These are phyloP conservation scores for Cocos nucifera DNA, from an alignment of 176 grass and related monocot species.

Conservation along the genomic window DNA sequence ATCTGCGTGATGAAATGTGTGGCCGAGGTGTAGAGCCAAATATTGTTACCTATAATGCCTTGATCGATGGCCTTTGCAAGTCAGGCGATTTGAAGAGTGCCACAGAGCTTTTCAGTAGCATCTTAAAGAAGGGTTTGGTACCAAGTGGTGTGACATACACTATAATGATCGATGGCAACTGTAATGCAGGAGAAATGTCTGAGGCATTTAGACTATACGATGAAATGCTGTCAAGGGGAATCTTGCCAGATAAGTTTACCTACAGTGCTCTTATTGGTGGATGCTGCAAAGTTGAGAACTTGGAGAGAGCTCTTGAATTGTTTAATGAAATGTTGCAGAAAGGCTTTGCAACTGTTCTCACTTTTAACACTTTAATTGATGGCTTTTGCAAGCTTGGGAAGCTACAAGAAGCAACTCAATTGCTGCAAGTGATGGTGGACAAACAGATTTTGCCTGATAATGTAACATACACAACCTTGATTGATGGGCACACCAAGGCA, in stretches of 20 bases:
- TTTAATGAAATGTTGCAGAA: constrained; percentile 26
- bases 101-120: constrained; percentile 24
- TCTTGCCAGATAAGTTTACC: constrained; percentile 41
- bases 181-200: constrained; percentile 33
- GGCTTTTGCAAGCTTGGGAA: constrained; percentile 58
- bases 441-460: constrained; percentile 31
- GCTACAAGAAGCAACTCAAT: constrained; percentile 36
- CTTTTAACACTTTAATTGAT: constrained; percentile 43
- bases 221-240: constrained; percentile 53
- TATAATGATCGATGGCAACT: constrained; percentile 63
- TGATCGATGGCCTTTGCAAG: constrained; percentile 57
- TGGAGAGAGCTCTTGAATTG: constrained; percentile 28
- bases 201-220: constrained; percentile 45
- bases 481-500: constrained; percentile 28
- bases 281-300: constrained; percentile 28
- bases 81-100: constrained; percentile 47
- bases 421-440: constrained; percentile 41
- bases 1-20: constrained; percentile 52
- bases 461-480: constrained; percentile 26
- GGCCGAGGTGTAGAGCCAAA: constrained; percentile 52
- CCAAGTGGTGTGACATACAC: constrained; percentile 58
- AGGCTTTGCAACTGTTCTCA: constrained; percentile 27
- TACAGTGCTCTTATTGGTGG: constrained; percentile 36
- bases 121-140: constrained; percentile 37
- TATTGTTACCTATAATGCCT: constrained; percentile 49